A percentile compares a stretch with the other conserved stretches of the same genome.
Evolutionary conservation across 2,329 filamentous ascomycete genomes (phyloP).

Genomic region (Lojkania enalia): DNA sequence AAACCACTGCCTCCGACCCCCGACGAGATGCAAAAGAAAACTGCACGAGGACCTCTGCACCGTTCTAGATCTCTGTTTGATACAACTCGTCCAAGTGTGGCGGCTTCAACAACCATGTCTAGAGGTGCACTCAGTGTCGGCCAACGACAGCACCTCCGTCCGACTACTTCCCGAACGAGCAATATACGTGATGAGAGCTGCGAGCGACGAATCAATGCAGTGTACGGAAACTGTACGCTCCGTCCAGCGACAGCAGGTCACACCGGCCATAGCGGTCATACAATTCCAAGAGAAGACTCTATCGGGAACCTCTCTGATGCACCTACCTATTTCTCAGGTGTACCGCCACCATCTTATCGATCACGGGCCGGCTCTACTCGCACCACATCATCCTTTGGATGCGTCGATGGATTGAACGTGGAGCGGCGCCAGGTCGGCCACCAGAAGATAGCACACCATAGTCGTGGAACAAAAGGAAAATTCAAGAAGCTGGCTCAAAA

Average conservation of each 20-base stretch:
- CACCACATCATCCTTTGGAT: slow-evolving; percentile 41
- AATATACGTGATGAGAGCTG: slow-evolving; percentile 12
- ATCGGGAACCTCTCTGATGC: slow-evolving; percentile 38
- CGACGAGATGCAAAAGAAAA: background rate
- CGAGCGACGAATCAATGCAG: slow-evolving; percentile 21
- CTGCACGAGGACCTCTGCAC: slow-evolving; percentile 10
- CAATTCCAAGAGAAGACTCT: slow-evolving; percentile 32
- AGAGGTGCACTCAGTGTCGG: slow-evolving; percentile 6
- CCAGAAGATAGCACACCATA: slow-evolving; percentile 22
- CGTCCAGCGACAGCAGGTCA: slow-evolving; percentile 20
- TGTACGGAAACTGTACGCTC: slow-evolving; percentile 16
- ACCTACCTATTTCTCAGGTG: slow-evolving; percentile 38
- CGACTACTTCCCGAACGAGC: slow-evolving; percentile 10
- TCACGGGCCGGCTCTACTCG: slow-evolving; percentile 35
- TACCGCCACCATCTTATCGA: slow-evolving; percentile 38
- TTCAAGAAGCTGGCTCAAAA: slow-evolving; percentile 33
- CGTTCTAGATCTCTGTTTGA: slow-evolving; percentile 16
- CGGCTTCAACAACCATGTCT: slow-evolving; percentile 7
- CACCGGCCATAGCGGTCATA: too few relatives aligned
- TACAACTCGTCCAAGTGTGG: slow-evolving; percentile 9
- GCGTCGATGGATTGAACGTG: slow-evolving; percentile 37
- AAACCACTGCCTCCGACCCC: slow-evolving; percentile 23
- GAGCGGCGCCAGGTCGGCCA: slow-evolving; percentile 32
- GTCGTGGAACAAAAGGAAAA: slow-evolving; percentile 29
- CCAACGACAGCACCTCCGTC: slow-evolving; percentile 6